Base-by-base conservation (phyloP, 306 rosid species). In the Luffa aegyptiaca region DNA sequence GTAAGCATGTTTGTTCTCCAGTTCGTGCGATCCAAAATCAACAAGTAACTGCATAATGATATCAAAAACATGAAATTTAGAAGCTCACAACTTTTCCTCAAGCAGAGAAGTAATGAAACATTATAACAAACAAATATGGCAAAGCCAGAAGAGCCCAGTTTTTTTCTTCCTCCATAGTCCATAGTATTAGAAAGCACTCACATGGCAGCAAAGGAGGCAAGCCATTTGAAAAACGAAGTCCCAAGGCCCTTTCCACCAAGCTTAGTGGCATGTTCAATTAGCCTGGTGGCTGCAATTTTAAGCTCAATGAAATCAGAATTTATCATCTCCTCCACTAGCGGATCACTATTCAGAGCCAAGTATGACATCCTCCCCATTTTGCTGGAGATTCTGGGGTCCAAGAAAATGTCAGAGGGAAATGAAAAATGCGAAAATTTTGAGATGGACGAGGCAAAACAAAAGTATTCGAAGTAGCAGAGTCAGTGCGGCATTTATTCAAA, bases 1-100 rank as follows among this genome's bases (percentile, higher is more conserved):
- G 98, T 94, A 63, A 92, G 84, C 90, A 94, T 92, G 55, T 94
- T 94, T 13, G 97, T 84, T 82, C 90, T 92, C 98, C 98, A 92
- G 81, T 94, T 92, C 76, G 97, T 94, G 49, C 97, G 94, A 61
- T 94, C 98, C 89, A 94, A 83, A 85, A 92, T 85, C 84, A 94
- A 58, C 83, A 92, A 81, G 84, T 94, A 91, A 53, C 98, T 94
- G 91, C 76, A 84, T 72, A 42, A 13, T 71, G 31, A 74, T 33
- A 62, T 49, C 41, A 74, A 33, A 39, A 39, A 37, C 45, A 66
- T 66, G 49, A 39, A 8, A 6, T 74, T 74, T 51, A 12, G 41
- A 48, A 46, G 2, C 2, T 3, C 53, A 45, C 10, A 72, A 72
- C 53, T 18, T 3, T 39, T 14, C 1, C 16, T n/a, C 2, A 4